These are phyloP conservation scores for Danielozyma ontarioensis DNA, from an alignment of 805 yeast species.

Conservation along the genomic window DNA sequence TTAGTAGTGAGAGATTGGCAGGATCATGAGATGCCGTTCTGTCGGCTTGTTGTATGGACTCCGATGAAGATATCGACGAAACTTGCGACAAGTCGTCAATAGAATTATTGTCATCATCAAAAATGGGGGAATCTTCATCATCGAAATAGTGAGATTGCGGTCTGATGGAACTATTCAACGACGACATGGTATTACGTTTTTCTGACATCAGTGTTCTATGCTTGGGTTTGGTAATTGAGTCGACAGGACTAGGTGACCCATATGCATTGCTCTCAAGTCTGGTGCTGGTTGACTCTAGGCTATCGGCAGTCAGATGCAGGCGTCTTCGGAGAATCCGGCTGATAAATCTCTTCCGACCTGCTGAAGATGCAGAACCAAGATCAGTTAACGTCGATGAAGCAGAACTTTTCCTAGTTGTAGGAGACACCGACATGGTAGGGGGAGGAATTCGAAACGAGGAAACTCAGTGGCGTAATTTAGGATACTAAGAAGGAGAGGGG, in stretches of 20 bases:
- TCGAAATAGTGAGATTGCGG: slow-evolving; percentile 10
- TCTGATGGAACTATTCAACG: neutral
- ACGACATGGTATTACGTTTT: slow-evolving; percentile 1
- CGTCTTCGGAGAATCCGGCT: slow-evolving; percentile 9
- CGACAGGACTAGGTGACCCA: neutral
- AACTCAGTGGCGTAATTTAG: neutral
- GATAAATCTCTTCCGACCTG: slow-evolving; percentile 8
- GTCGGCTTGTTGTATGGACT: neutral
- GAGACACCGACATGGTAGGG: neutral
- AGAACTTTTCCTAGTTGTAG: neutral
- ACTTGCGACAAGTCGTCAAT: slow-evolving; percentile 2
- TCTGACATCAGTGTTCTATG: neutral
- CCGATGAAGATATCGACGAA: neutral
- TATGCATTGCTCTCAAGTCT: neutral
- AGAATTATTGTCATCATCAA: slow-evolving; percentile 17
- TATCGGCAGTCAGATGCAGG: slow-evolving; percentile 4
- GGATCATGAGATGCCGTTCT: slow-evolving; percentile 8
- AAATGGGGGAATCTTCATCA: slow-evolving; percentile 18
- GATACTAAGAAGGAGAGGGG: too few species aligned
- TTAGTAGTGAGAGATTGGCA: slow-evolving; percentile 2
- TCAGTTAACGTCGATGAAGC: neutral
- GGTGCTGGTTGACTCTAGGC: slow-evolving; percentile 1
- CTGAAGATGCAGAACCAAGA: neutral
- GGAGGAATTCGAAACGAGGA: neutral
- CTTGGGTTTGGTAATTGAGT: neutral